Conservation (phyloP, 2,329 filamentous ascomycete genomes). For the Xylaria sp. region DNA sequence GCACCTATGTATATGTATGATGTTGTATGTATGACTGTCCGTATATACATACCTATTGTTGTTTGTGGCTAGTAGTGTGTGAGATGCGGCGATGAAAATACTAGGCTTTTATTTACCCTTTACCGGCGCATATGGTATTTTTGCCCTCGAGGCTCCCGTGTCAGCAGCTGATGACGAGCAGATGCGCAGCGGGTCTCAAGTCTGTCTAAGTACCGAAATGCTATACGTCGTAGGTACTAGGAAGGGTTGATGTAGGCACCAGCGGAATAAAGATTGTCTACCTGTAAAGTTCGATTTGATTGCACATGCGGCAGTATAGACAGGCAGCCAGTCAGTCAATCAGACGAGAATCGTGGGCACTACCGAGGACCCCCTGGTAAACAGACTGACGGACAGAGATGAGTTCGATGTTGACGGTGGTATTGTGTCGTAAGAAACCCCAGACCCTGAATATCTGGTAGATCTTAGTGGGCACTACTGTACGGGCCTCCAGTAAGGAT, state of each 20-base stretch:
- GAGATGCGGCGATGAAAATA: background rate
- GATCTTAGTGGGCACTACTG: constrained; percentile 29
- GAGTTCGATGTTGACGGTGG: constrained; percentile 12
- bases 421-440: constrained; percentile 14
- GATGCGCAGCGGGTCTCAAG: background rate
- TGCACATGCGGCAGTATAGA: constrained; percentile 1
- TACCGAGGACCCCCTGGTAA: constrained; percentile 13
- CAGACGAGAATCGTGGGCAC: constrained; percentile 1
- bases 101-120: background rate
- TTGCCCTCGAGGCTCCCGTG: background rate
- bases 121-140: background rate
- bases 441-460: constrained; percentile 30
- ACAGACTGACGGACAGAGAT: constrained; percentile 6
- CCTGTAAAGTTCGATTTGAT: background rate
- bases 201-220: background rate
- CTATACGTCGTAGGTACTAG: background rate
- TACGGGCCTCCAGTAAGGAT: constrained; percentile 29
- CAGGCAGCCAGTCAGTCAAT: no score
- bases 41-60: background rate
- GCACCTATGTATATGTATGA: background rate
- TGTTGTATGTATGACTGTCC: background rate
- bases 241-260: background rate
- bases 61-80: background rate
- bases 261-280: background rate
- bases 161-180: background rate